Conservation (phyloP, 139 green algal species). For the Chlorella sorokiniana region DNA sequence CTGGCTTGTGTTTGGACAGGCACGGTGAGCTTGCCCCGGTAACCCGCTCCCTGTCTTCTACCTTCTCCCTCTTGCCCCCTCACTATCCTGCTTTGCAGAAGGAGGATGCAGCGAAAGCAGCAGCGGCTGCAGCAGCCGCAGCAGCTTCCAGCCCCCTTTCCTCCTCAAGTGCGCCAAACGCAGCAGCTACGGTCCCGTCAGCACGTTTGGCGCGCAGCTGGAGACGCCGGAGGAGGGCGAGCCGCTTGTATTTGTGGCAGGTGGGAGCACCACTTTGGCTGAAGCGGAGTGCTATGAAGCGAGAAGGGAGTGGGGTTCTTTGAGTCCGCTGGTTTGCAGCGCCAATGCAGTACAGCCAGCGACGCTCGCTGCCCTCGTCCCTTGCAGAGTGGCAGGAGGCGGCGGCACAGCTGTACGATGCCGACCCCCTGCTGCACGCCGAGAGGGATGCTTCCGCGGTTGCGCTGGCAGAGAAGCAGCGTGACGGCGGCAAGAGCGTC, state of each 20-base stretch:
- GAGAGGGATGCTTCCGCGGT: neutral
- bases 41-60: neutral
- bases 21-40: neutral
- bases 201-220: neutral
- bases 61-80: neutral
- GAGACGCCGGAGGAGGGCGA: neutral
- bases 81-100: neutral
- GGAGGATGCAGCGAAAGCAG: neutral
- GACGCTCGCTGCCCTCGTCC: neutral
- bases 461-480: slow-evolving; percentile 13
- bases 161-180: slow-evolving; percentile 10
- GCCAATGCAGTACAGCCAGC: neutral
- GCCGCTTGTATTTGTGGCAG: slow-evolving; percentile 18
- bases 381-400: slow-evolving; percentile 21
- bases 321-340: no score
- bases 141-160: slow-evolving; percentile 3
- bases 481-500: slow-evolving; percentile 36
- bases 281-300: no score
- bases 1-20: neutral
- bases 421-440: neutral
- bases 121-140: neutral
- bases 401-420: neutral
- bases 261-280: no score
- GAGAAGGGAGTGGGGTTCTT: no score
- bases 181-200: neutral